Percentiles rank a stretch among this genome's conserved stretches.
Conservation (phyloP, 306 rosid genomes). For the Quercus alba region DNA sequence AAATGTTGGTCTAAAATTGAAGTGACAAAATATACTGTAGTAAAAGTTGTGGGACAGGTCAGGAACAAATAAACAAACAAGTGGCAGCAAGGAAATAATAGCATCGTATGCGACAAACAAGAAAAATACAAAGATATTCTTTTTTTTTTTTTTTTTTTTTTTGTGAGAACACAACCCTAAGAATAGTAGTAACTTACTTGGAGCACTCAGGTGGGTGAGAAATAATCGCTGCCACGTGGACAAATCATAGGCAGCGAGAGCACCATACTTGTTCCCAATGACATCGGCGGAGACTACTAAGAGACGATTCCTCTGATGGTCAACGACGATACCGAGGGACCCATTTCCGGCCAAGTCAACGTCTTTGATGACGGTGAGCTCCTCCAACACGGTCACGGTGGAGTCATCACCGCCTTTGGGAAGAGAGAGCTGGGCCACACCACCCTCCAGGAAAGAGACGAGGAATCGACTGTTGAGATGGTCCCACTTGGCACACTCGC, state of each 20-base stretch:
- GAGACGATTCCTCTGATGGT: conserved; percentile 54
- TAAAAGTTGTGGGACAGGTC: too few relatives aligned
- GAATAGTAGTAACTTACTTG: conserved; percentile 37
- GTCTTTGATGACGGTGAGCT: conserved; percentile 47
- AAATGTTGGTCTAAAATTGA: too few relatives aligned
- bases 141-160: too few relatives aligned
- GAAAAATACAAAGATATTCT: too few relatives aligned
- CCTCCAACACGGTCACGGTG: conserved; percentile 34
- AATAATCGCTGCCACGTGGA: conserved; percentile 67
- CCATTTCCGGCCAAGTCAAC: conserved; percentile 58
- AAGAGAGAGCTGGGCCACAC: conserved; percentile 50
- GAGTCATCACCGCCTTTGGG: conserved; percentile 18
- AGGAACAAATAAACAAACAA: too few relatives aligned
- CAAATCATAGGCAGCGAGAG: conserved; percentile 70
- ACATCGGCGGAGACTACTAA: conserved; percentile 60
- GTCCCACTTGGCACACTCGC: conserved; percentile 87
- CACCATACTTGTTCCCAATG: conserved; percentile 48
- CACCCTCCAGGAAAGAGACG: conserved; percentile 58
- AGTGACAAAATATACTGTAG: too few relatives aligned
- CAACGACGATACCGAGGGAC: conserved; percentile 61
- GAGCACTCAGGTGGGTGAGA: conserved; percentile 59
- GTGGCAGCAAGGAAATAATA: too few relatives aligned
- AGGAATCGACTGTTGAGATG: conserved; percentile 58
- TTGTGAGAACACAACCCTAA: too few relatives aligned
- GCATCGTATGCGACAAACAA: too few relatives aligned